phyloP scores from a whole-genome alignment of 2,329 filamentous ascomycete species.

The Raffaelea arxii region DNA sequence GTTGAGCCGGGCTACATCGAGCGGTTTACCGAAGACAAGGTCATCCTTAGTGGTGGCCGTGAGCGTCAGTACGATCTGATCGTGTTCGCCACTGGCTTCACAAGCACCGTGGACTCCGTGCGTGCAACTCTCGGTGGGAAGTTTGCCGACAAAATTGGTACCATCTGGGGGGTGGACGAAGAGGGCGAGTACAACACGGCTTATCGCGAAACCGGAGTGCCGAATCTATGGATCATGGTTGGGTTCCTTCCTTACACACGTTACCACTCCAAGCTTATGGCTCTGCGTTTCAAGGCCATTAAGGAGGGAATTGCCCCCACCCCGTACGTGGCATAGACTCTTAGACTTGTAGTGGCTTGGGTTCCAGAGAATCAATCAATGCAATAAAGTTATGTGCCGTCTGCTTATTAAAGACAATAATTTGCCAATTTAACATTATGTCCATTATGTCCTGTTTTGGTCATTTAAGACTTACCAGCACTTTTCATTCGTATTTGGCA shows the following conservation, averaged over 20 bases:
- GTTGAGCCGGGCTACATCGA: conserved; percentile 12
- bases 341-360: too few species aligned
- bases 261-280: conserved; percentile 22
- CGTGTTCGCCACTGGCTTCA: conserved; percentile 36
- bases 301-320: conserved; percentile 8
- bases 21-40: conserved; percentile 21
- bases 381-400: too few species aligned
- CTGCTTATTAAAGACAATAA: too few species aligned
- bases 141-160: conserved; percentile 33
- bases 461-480: too few species aligned
- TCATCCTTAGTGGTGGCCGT: conserved; percentile 19
- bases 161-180: conserved; percentile 37
- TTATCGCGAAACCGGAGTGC: conserved; percentile 21
- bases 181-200: conserved; percentile 32
- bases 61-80: conserved; percentile 27
- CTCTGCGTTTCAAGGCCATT: conserved; percentile 21
- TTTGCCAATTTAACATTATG: too few species aligned
- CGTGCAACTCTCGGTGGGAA: conserved; percentile 38
- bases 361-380: too few species aligned
- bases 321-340: conserved; percentile 7
- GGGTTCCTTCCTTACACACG: conserved; percentile 23
- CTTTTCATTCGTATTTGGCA: too few species aligned
- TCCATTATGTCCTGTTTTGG: too few species aligned
- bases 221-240: conserved; percentile 26
- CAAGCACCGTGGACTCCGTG: conserved; percentile 42